Conservation (phyloP, 768 basidiomycete species). For the Hericium erinaceus region DNA sequence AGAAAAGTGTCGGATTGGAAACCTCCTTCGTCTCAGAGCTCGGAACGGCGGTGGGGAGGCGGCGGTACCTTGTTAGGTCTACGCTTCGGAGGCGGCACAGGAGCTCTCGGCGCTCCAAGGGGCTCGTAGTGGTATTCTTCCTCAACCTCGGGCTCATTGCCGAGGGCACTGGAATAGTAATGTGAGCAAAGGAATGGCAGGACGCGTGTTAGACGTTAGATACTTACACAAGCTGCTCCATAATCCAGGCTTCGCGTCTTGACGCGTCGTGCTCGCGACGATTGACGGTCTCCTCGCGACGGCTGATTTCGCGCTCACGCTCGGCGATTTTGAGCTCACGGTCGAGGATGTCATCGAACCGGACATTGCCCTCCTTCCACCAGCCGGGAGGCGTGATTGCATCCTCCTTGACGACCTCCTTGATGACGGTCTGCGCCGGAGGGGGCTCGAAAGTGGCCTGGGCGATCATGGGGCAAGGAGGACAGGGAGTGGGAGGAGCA, state of each 20-base stretch:
- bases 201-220: neutral
- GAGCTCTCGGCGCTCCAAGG: constrained; percentile 21
- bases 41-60: constrained; percentile 77
- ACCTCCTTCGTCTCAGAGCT: constrained; percentile 94
- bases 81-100: constrained; percentile 33
- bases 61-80: constrained; percentile 83
- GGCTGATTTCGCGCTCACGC: constrained; percentile 77
- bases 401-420: constrained; percentile 80
- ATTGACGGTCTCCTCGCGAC: constrained; percentile 78
- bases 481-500: constrained; percentile 41
- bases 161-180: constrained; percentile 42
- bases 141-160: constrained; percentile 63
- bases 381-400: constrained; percentile 74
- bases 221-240: constrained; percentile 84
- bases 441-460: constrained; percentile 43
- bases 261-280: constrained; percentile 82
- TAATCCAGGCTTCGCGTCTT: constrained; percentile 83
- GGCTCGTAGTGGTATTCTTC: constrained; percentile 80
- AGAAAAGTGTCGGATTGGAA: constrained; percentile 30
- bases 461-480: constrained; percentile 41
- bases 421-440: constrained; percentile 73
- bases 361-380: constrained; percentile 56
- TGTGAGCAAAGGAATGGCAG: constrained; percentile 2
- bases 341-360: constrained; percentile 75
- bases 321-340: constrained; percentile 81